phyloP scores from a whole-genome alignment of 2,329 filamentous ascomycete species.

The Triangularia verruculosa region DNA sequence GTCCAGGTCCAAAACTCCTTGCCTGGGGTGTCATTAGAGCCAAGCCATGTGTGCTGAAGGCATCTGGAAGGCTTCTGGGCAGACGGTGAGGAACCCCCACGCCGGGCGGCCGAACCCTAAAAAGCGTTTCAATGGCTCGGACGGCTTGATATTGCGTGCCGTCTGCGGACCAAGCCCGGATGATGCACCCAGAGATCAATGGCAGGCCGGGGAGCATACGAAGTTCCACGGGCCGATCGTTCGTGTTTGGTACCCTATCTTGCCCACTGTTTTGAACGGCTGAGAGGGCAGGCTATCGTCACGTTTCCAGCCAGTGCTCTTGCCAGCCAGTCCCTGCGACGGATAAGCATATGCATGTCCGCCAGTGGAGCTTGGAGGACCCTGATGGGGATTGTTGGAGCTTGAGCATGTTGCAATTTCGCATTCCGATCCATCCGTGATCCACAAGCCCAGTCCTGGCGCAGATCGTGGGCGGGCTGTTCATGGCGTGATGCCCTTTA shows the following conservation, averaged over 20 bases:
- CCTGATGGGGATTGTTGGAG: constrained; percentile 2
- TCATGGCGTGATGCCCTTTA: constrained; percentile 22
- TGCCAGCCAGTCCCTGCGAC: neutral
- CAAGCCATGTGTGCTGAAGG: too few species aligned
- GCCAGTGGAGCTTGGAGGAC: constrained; percentile 7
- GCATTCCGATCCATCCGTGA: neutral
- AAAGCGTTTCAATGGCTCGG: constrained; percentile 12
- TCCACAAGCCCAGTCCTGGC: neutral
- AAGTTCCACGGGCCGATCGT: constrained; percentile 5
- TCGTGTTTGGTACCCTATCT: neutral
- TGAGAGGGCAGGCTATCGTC: too few species aligned
- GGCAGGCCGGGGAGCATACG: constrained; percentile 6
- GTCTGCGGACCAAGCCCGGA: constrained; percentile 11
- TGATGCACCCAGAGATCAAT: constrained; percentile 14
- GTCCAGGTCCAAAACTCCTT: neutral
- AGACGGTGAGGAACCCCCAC: constrained; percentile 15
- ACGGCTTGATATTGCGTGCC: constrained; percentile 20
- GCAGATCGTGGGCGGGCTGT: constrained; percentile 2
- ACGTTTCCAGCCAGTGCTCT: neutral
- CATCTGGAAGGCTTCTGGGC: neutral
- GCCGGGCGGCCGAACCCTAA: constrained; percentile 16
- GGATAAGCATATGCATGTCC: neutral
- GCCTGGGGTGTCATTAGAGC: too few species aligned
- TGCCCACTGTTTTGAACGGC: neutral
- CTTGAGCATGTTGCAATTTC: constrained; percentile 5